Base-by-base conservation (phyloP, 169 alveolate genomes). In the Theileria annulata region DNA sequence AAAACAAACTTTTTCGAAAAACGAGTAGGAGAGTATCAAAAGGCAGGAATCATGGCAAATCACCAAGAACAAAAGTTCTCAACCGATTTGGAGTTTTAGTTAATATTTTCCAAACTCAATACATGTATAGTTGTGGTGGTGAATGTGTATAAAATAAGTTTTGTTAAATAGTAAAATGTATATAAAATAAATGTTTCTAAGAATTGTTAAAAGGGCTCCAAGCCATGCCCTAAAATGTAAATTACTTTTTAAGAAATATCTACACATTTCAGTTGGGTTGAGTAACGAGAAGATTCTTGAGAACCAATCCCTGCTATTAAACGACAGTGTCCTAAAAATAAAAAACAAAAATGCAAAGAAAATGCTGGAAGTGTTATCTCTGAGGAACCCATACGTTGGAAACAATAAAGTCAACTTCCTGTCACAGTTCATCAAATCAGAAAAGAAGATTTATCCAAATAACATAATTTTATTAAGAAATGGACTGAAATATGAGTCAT, bases 1-100 rank as follows among this genome's bases (percentile, higher is more conserved):
- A 98, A 98, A 86, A 98, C 99, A 70, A 98, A 98, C 92, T 98
- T 98, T 96, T 98, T 98, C 84, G 99, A 98, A 90, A 97, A 96
- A 88, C 89, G 99, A 67, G 99, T 97, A 21, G 99, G 99, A 17
- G 99, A 98, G 71, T 98, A 98, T 87, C 98, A 97, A 86, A 96
- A 96, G 94, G 97, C 99, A 15, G 99, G 99, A 10, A 98, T 97
- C 59, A 95, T 97, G 98, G 92, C 94, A 0, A 86, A 90, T 64
- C 74, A 88, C 58, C 85, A 86, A 56, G 91, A 81, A 19, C 94
- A 90, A 58, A 90, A 83, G 48, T 90, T 90, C 72, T 73, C 76
- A 42, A 68, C 88, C 28, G 88, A 86, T 59, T 81, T 85, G 21
- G 94, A 90, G 42, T 90, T 90, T 69, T 90, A 56, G 30, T 13